Base-by-base conservation (phyloP, 495 filamentous ascomycete genomes). In the Tuber calosporum region DNA sequence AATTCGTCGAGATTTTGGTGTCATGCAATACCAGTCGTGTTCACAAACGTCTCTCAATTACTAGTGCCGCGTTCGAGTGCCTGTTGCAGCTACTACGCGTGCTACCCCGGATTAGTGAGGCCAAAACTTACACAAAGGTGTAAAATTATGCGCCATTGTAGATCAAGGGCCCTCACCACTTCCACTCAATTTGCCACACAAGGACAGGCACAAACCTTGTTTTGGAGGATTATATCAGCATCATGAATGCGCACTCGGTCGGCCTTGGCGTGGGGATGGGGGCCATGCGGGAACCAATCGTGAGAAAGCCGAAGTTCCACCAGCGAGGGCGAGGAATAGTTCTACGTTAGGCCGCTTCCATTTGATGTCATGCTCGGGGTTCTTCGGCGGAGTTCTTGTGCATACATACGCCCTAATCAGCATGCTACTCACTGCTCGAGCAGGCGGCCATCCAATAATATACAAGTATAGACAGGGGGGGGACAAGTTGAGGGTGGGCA, bases 101-200 rank as follows among this genome's bases (percentile, higher is more conserved):
- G 2, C 53, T 34, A 15, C 9, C 26, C 53, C 11, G 53, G 53
- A 34, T 62, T 13, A 34, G 53, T 34, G 53, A 62, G 53, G 53
- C 30, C 4, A 62, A 17, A 34, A 30, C 53, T 30, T 62, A 8
- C 3, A 34, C 53, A 13, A 34, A 26, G 30, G 7, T 62, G 30
- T 15, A 45, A 43, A 11, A 5, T 0, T 48, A 30, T 62, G 53
- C 53, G 53, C 19, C 34, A 62, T 7, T 15, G 53, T 34, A 17
- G 53, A 62, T 62, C 53, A 62, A 62, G 53, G 53, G 26, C 26
- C 53, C 26, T 62, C 26, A 30, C 53, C 53, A 62, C 53, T 62
- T 62, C 53, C 4, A 26, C n/a, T 53, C 45, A 5, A 15, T 13
- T 17, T 5, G 11, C 13, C 26, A 11, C 53, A 30, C 26, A 30